Conservation (phyloP, 2,329 filamentous ascomycete genomes). For the Tolypocladium guangdongense region DNA sequence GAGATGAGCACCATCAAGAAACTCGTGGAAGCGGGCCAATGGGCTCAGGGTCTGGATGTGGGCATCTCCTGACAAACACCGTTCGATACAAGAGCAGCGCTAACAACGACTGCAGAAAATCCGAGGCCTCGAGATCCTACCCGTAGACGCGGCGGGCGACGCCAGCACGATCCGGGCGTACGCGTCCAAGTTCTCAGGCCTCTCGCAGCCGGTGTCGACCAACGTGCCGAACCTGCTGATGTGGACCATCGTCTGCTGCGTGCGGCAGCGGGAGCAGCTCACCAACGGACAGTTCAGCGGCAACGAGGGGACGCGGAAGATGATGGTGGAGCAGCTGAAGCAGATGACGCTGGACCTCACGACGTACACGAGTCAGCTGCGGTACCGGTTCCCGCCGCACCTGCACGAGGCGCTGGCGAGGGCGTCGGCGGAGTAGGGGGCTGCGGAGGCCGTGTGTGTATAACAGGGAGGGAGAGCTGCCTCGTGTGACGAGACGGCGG, state of each 20-base stretch:
- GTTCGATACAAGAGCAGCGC: neutral
- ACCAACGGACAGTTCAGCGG: conserved; percentile 62
- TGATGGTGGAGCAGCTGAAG: conserved; percentile 60
- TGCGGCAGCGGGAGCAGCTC: conserved; percentile 63
- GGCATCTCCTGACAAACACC: conserved; percentile 20
- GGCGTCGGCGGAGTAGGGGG: conserved; percentile 55
- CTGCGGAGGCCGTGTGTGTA: neutral
- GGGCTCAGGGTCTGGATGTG: conserved; percentile 49
- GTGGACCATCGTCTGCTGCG: conserved; percentile 86
- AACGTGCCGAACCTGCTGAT: conserved; percentile 86
- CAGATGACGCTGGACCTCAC: conserved; percentile 82
- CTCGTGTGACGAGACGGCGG: too few relatives aligned
- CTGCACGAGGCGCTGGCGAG: conserved; percentile 82
- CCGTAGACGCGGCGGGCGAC: conserved; percentile 63
- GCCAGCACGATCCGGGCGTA: conserved; percentile 67
- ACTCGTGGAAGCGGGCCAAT: conserved; percentile 41
- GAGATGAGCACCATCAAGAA: conserved; percentile 52
- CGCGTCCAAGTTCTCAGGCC: conserved; percentile 68
- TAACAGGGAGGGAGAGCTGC: too few relatives aligned
- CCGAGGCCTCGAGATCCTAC: conserved; percentile 64
- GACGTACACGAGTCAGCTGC: conserved; percentile 85
- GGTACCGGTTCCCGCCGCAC: conserved; percentile 77
- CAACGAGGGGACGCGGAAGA: conserved; percentile 51
- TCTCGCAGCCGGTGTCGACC: conserved; percentile 72
- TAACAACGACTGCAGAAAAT: conserved; percentile 48